Evolutionary conservation across 2,329 filamentous ascomycete species (phyloP).

Genomic region (Cyphellophora attinorum): DNA sequence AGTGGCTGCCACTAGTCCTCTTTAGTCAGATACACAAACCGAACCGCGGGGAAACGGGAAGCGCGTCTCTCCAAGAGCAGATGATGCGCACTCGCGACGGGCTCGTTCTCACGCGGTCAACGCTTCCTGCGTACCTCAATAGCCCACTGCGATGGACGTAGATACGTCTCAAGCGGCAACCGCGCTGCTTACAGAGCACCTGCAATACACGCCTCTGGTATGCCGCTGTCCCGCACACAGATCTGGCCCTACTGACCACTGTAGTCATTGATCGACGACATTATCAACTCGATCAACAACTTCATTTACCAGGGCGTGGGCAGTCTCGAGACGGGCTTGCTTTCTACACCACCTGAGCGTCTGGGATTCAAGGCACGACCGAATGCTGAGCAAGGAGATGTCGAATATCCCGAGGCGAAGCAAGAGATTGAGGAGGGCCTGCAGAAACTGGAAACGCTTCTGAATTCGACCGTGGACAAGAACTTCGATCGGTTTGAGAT

Average conservation of each 20-base stretch:
- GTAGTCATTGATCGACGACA: constrained; percentile 89
- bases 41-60: too few species aligned
- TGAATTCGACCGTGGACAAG: constrained; percentile 72
- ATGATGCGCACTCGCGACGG: too few species aligned
- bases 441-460: constrained; percentile 72
- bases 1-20: too few species aligned
- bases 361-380: constrained; percentile 64
- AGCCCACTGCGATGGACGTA: constrained; percentile 9
- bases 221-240: constrained; percentile 25
- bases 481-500: constrained; percentile 84
- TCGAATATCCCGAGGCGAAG: constrained; percentile 40
- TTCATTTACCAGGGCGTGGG: constrained; percentile 83
- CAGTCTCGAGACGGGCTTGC: constrained; percentile 73
- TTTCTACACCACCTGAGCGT: constrained; percentile 60
- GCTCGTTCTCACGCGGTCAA: not conserved
- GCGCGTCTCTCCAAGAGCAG: too few species aligned
- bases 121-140: too few species aligned
- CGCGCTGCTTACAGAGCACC: constrained; percentile 82
- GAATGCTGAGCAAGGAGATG: constrained; percentile 35
- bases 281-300: constrained; percentile 94
- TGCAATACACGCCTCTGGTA: constrained; percentile 87
- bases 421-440: constrained; percentile 81
- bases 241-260: constrained; percentile 7
- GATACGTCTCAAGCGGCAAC: constrained; percentile 26
- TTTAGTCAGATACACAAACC: too few species aligned